Evolutionary conservation across 1,139 yeast genomes (phyloP), one percentile per base, ranked within the genome.

Genomic region (Debaryomyces coudertii): DNA sequence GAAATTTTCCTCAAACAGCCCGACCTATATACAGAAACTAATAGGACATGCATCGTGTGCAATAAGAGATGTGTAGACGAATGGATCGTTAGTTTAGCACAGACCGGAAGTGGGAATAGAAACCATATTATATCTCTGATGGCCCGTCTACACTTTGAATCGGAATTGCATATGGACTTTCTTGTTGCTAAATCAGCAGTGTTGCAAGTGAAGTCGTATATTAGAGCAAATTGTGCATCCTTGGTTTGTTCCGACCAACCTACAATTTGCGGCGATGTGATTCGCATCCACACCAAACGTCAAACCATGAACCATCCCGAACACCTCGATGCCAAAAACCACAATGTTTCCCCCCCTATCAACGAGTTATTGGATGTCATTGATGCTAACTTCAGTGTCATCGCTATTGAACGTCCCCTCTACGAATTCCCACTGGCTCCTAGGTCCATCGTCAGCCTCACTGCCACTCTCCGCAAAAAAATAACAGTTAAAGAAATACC

Each of bases 381-480:
- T 12, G 36, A 33, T 18, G 18, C 36, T 11, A 18, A 33, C 24
- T 33, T 16, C 12, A 20, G 11, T 18, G 36, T 11, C 15, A 18
- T 33, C 9, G 9, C 16, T 9, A 11, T 18, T 1, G 23, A 33
- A 8, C 2, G 1, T 20, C 36, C 36, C 36, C 36, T 33, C 24
- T 5, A 18, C 7, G 22, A 20, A 11, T 20, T 7, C 20, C 36
- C 36, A 7, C 36, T 33, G 24, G 18, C 23, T 20, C 36, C 36
- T 6, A 20, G 24, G 18, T 18, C 36, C 7, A 33, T 33, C 18
- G 24, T 11, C 24, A 16, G 23, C 24, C 11, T 33, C 7, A 33
- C 36, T 18, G 11, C 24, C 24, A 5, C 16, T 20, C 36, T 33
- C 36, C 36, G 36, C 36, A 33, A 18, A 33, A 33, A 33, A 33